Evolutionary conservation across 1,284 basidiomycete genomes (phyloP).

Genomic region (Erythrobasidium hasegawianum): DNA sequence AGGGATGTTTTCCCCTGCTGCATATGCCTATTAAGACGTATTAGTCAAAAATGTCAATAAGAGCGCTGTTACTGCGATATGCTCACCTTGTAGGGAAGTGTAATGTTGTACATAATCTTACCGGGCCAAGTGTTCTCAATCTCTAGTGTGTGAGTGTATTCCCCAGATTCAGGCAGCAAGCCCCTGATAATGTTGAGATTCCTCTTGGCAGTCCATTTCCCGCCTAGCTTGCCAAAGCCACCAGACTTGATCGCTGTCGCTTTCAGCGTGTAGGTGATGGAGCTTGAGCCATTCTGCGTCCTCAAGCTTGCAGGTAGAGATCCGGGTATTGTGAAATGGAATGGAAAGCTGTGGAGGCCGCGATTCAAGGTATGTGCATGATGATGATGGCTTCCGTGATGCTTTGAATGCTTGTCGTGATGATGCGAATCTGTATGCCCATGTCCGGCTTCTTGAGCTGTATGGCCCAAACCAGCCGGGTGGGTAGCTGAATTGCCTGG

Average conservation of each 20-base stretch:
- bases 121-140: conserved; percentile 88
- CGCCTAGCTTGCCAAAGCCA: conserved; percentile 57
- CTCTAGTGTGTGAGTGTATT: conserved; percentile 91
- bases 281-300: conserved; percentile 59
- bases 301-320: conserved; percentile 71
- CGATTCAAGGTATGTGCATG: conserved; percentile 78
- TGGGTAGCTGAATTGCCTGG: conserved; percentile 33
- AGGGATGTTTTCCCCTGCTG: conserved; percentile 75
- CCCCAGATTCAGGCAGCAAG: conserved; percentile 74
- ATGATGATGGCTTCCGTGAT: conserved; percentile 59
- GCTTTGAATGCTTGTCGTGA: conserved; percentile 59
- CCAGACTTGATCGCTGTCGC: conserved; percentile 68
- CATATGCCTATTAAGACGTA: conserved; percentile 69
- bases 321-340: conserved; percentile 74
- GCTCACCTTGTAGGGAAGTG: conserved; percentile 68
- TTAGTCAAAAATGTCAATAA: neutral
- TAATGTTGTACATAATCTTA: conserved; percentile 55
- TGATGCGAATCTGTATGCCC: conserved; percentile 49
- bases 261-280: conserved; percentile 78
- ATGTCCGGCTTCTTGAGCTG: conserved; percentile 26
- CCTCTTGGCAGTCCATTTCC: conserved; percentile 63
- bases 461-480: conserved; percentile 9
- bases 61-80: neutral
- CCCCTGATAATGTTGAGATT: conserved; percentile 68
- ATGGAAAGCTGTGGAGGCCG: conserved; percentile 84